Percentiles rank a stretch among this genome's conserved stretches.
Evolutionary conservation across 2,329 filamentous ascomycete species (phyloP).

Genomic region (Bipolaris cookei): DNA sequence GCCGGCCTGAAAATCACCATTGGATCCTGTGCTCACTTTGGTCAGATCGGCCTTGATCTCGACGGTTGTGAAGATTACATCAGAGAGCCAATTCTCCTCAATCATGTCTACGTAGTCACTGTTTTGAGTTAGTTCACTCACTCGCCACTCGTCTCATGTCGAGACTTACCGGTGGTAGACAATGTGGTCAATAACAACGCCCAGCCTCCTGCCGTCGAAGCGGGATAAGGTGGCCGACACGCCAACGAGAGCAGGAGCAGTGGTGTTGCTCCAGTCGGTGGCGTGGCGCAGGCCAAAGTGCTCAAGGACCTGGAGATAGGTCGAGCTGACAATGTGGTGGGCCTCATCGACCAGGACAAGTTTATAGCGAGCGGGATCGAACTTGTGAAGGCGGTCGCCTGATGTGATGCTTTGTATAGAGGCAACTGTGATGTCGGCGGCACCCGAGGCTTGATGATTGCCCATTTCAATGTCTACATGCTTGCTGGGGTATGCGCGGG

Average conservation of each 20-base stretch:
- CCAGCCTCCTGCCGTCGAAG: conserved; percentile 82
- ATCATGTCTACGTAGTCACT: conserved; percentile 79
- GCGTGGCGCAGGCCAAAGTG: conserved; percentile 74
- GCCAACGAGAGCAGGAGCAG: conserved; percentile 70
- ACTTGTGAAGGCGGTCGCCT: conserved; percentile 78
- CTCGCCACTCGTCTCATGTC: no score
- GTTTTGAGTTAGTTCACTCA: conserved; percentile 4
- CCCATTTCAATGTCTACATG: conserved; percentile 93
- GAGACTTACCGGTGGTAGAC: conserved; percentile 78
- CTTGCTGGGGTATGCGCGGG: conserved; percentile 77
- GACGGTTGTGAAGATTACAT: conserved; percentile 94
- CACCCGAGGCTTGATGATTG: conserved; percentile 73
- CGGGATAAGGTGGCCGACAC: conserved; percentile 84
- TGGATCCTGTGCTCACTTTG: conserved; percentile 66
- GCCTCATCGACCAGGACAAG: conserved; percentile 94
- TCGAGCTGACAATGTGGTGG: conserved; percentile 88
- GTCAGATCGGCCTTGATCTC: conserved; percentile 81
- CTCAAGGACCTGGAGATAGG: conserved; percentile 76
- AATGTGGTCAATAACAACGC: conserved; percentile 88
- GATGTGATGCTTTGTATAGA: conserved; percentile 86
- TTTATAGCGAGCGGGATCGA: conserved; percentile 80
- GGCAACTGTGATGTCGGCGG: conserved; percentile 90
- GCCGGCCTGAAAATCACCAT: conserved; percentile 78
- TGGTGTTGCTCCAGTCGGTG: conserved; percentile 44
- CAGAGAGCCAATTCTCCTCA: conserved; percentile 86